Conservation (phyloP, 2,329 filamentous ascomycete species). For the Colletotrichum orbiculare region DNA sequence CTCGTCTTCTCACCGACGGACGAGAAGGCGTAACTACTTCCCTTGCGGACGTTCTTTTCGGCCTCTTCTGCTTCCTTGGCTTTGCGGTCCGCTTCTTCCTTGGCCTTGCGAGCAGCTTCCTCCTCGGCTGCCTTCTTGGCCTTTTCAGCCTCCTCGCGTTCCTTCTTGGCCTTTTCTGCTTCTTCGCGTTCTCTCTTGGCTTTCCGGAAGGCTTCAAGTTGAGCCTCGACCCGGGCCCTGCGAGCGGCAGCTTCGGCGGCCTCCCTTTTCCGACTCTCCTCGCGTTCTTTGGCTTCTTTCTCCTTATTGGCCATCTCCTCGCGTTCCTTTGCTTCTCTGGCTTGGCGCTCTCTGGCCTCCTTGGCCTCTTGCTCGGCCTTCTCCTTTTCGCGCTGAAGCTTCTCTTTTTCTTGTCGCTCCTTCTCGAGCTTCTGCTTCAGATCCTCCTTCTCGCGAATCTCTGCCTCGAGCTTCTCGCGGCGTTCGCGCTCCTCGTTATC, state of each 20-base stretch:
- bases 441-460: conserved; percentile 45
- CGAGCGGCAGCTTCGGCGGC: conserved; percentile 43
- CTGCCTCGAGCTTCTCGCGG: conserved; percentile 50
- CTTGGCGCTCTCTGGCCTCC: conserved; percentile 40
- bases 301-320: conserved; percentile 51
- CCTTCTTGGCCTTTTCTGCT: conserved; percentile 55
- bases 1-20: conserved; percentile 76
- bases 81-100: conserved; percentile 46
- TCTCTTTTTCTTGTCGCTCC: conserved; percentile 50
- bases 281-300: conserved; percentile 49
- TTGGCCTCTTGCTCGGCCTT: conserved; percentile 56
- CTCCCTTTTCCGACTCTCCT: conserved; percentile 44
- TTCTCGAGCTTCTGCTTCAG: conserved; percentile 44
- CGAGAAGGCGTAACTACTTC: conserved; percentile 70
- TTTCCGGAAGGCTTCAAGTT: conserved; percentile 37
- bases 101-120: conserved; percentile 42
- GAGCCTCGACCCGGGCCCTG: conserved; percentile 43
- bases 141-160: conserved; percentile 33
- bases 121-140: conserved; percentile 43
- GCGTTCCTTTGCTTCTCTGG: conserved; percentile 46
- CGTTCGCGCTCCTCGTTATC: conserved; percentile 51
- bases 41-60: conserved; percentile 50
- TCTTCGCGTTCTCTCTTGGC: conserved; percentile 54
- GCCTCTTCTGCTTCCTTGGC: conserved; percentile 46
- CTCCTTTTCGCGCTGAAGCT: conserved; percentile 55